These are phyloP conservation scores for Euptelea pleiosperma DNA, from an alignment of 164 flowering plant species.

Conservation along the genomic window DNA sequence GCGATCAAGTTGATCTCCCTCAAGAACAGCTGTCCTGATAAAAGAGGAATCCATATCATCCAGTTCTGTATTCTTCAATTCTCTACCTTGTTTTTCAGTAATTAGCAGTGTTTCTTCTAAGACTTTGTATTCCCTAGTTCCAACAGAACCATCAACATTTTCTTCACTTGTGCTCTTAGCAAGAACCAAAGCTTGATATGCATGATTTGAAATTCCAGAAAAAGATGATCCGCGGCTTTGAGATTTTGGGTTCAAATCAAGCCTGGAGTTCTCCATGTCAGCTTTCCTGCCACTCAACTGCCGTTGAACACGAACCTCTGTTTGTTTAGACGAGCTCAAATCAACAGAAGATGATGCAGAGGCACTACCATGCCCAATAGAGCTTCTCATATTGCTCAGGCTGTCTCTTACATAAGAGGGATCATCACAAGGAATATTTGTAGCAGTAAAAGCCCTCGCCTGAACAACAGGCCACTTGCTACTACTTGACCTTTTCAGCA, in stretches of 20 bases:
- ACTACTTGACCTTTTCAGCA: slow-evolving; percentile 73
- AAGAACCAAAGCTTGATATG: slow-evolving; percentile 32
- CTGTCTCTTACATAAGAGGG: slow-evolving; percentile 64
- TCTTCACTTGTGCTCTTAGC: slow-evolving; percentile 39
- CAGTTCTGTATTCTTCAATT: slow-evolving; percentile 28
- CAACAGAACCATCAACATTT: slow-evolving; percentile 29
- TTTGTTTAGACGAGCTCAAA: slow-evolving; percentile 53
- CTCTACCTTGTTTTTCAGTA: slow-evolving; percentile 22
- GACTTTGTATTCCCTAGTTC: slow-evolving; percentile 24
- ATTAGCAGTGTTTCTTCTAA: slow-evolving; percentile 20
- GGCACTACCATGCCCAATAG: slow-evolving; percentile 56
- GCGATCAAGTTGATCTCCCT: slow-evolving; percentile 25
- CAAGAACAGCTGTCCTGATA: slow-evolving; percentile 17
- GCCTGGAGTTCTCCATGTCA: slow-evolving; percentile 50
- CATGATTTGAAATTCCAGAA: slow-evolving; percentile 44
- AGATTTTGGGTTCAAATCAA: slow-evolving; percentile 33
- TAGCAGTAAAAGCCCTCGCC: slow-evolving; percentile 57
- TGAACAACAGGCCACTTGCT: slow-evolving; percentile 68
- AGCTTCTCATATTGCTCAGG: slow-evolving; percentile 60
- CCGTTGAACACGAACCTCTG: slow-evolving; percentile 51
- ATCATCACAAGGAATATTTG: slow-evolving; percentile 57
- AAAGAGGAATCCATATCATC: slow-evolving; percentile 21
- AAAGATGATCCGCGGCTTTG: slow-evolving; percentile 44
- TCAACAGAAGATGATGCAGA: slow-evolving; percentile 83
- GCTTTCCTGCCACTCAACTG: slow-evolving; percentile 57